Base-by-base conservation (phyloP, 805 yeast species). In the Suhomyces emberorum region DNA sequence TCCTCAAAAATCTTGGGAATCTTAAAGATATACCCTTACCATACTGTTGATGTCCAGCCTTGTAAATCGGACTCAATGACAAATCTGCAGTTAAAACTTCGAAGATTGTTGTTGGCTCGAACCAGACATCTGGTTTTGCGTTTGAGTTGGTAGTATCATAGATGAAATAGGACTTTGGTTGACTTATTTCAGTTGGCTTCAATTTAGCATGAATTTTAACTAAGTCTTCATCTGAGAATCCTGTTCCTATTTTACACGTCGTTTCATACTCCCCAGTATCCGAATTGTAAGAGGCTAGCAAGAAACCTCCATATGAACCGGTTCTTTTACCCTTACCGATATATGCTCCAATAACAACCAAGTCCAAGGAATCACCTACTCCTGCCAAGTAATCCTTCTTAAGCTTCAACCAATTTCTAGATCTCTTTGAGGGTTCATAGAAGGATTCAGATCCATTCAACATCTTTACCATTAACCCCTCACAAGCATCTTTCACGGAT, bases 201-300 rank as follows among this genome's bases (percentile, higher is more conserved):
- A 93, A 69, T 32, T 69, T 69, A 17, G 72, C 74, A 49, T 81
- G 70, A 21, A 93, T 57, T 18, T 61, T 62, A 23, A 77, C 77
- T 39, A 93, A 69, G 52, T 80, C 74, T 46, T 83, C 97, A 47
- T 93, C 98, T 27, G 88, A 77, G 54, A 93, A 93, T 0, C 98
- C 98, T 0, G 98, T 93, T 32, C 98, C 98, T 37, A 95, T 89
- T 58, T 93, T 93, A 65, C 98, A 93, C 28, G 95, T 83, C 0
- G 97, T 85, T 59, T 93, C 98, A 56, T 76, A 88, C 52, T 89
- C 97, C 15, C 95, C 98, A 0, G 88, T 76, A 39, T 91, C 96
- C 38, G 79, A 80, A 52, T 93, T 93, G 55, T 88, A 91, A 20
- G 95, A 83, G 0, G 95, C 98, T 34, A 93, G 68, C 26, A 93